Percentiles rank a stretch among this genome's conserved stretches.
Conservation (phyloP, 495 filamentous ascomycete species). For the Astrothelium subdiscretum region DNA sequence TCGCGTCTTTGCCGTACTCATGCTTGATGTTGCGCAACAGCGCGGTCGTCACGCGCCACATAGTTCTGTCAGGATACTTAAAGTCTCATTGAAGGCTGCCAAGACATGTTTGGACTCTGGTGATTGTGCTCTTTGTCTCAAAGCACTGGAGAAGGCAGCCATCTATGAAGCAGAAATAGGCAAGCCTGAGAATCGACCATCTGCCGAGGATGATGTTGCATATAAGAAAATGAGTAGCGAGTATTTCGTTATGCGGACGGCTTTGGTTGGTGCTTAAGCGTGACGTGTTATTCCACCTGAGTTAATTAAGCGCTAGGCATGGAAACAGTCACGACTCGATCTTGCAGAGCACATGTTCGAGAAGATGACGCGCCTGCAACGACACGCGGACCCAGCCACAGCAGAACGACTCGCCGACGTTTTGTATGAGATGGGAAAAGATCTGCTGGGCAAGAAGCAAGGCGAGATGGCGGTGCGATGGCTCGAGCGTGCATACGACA, state of each 20-base stretch:
- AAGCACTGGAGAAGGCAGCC: conserved; percentile 51
- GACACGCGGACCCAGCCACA: conserved; percentile 32
- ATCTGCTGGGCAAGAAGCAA: conserved; percentile 40
- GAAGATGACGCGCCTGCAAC: conserved; percentile 36
- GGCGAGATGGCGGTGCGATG: conserved; percentile 51
- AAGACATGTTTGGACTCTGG: conserved; percentile 49
- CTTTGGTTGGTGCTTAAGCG: conserved; percentile 41
- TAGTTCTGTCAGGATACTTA: conserved; percentile 43
- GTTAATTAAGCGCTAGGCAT: conserved; percentile 42
- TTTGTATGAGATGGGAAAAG: conserved; percentile 60
- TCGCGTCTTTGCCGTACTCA: conserved; percentile 55
- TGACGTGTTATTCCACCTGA: background rate
- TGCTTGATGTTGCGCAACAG: conserved; percentile 52
- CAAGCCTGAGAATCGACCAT: conserved; percentile 14
- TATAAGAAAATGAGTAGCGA: conserved; percentile 40
- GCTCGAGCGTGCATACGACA: conserved; percentile 58
- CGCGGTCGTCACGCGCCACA: conserved; percentile 22
- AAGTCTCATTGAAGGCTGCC: conserved; percentile 53
- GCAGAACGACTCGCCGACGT: conserved; percentile 59
- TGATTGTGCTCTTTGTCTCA: conserved; percentile 44
- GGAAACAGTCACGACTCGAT: conserved; percentile 56
- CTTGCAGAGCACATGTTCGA: conserved; percentile 68
- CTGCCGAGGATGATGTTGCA: conserved; percentile 21
- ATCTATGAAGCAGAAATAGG: conserved; percentile 42
- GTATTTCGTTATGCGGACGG: conserved; percentile 59